Evolutionary conservation across 1,139 yeast genomes (phyloP).

Genomic region (Suhomyces yuchorum): DNA sequence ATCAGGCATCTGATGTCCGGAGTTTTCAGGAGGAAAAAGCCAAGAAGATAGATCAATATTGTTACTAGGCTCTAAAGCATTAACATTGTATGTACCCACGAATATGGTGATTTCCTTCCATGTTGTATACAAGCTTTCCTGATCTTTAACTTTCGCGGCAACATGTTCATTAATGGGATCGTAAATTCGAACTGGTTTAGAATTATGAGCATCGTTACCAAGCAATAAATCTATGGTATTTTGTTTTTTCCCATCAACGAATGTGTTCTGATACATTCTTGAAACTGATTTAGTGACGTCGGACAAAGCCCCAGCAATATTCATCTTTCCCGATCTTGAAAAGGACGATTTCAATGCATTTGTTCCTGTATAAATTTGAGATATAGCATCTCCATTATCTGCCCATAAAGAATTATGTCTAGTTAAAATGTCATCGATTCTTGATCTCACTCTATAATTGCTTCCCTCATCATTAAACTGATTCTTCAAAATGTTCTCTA

Average conservation of each 20-base stretch:
- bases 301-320: constrained; percentile 91
- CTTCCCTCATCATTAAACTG: constrained; percentile 28
- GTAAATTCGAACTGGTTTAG: constrained; percentile 68
- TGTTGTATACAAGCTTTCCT: constrained; percentile 61
- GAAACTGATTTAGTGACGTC: constrained; percentile 96
- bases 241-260: constrained; percentile 89
- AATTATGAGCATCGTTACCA: constrained; percentile 74
- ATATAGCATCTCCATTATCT: constrained; percentile 95
- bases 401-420: constrained; percentile 93
- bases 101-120: constrained; percentile 62
- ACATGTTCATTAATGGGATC: constrained; percentile 91
- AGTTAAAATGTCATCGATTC: constrained; percentile 51
- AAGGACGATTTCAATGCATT: constrained; percentile 93
- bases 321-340: constrained; percentile 94
- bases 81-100: constrained; percentile 87
- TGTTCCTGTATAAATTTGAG: constrained; percentile 96
- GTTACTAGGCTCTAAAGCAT: constrained; percentile 62
- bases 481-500: constrained; percentile 66
- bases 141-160: constrained; percentile 54
- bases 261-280: constrained; percentile 92
- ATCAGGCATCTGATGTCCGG: constrained; percentile 55
- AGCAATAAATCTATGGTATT: constrained; percentile 80
- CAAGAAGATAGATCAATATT: constrained; percentile 65
- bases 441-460: constrained; percentile 25
- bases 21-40: constrained; percentile 74